Evolutionary conservation across 2,329 filamentous ascomycete species (phyloP), one percentile per base, ranked within the genome.

Genomic region (Xylariaceae sp.): DNA sequence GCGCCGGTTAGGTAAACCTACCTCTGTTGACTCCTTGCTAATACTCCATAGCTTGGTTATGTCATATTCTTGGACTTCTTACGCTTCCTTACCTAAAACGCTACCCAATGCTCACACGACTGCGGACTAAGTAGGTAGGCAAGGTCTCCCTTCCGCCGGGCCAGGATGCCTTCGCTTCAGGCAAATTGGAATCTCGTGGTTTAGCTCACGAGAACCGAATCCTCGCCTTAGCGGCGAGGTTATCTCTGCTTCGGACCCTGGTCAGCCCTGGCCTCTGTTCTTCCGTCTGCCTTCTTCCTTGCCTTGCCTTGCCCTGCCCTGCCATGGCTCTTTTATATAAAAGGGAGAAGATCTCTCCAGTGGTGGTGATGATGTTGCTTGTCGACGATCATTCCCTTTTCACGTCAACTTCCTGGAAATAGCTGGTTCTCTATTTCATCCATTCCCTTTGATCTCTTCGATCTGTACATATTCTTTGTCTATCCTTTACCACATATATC

Each of bases 351-450:
- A 11, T 11, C 51, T 54, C 46, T 55, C 57, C 56, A 61, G 61
- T 53, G 62, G 56, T 56, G 53, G 62, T 61, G 56, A 53, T 54
- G 54, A 46, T 60, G 60, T 19, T 19, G 19, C 19, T 19, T 19
- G 19, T 19, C 19, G 19, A 19, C 19, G 19, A 19, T 19, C 19
- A 19, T 19, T 53, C 56, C 35, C 8, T 11, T 6, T 11, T 37
- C 8, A 37, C 8, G 8, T 34, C 35, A 11, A 37, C 9, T 57
- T 54, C 54, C 56, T 56, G 45, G 12, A 50, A 39, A 45, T 54
- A 58, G 58, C 56, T 61, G 57, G 55, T 66, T 61, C 62, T 62
- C 66, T 62, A 1, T 34, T 34, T 8, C 5, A 6, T 34, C 32
- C 8, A 5, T 6, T 34, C 32, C 5, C 35, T 57, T 54, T 59